phyloP scores from a whole-genome alignment of 768 basidiomycete species.

The Tulasnella sp. region DNA sequence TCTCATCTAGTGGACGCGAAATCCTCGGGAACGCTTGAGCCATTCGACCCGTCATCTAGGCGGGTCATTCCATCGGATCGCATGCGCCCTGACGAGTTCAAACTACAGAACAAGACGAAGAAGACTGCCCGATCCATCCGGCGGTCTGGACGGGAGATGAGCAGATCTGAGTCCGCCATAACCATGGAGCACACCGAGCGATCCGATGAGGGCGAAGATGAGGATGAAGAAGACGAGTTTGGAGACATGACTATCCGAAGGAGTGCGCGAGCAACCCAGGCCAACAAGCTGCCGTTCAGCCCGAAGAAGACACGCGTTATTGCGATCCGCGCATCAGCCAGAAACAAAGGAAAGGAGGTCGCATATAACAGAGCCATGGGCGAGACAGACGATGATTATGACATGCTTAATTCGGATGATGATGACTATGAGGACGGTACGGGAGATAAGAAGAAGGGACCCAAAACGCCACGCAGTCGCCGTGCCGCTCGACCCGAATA shows the following conservation, averaged over 20 bases:
- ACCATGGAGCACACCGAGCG: too few species aligned
- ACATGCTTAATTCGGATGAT: slow-evolving; percentile 30
- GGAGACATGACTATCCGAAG: slow-evolving; percentile 19
- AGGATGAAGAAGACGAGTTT: slow-evolving; percentile 22
- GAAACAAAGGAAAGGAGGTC: too few species aligned
- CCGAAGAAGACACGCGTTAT: slow-evolving; percentile 47
- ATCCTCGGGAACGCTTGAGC: slow-evolving; percentile 31
- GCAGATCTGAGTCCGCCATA: background rate
- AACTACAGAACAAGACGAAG: background rate
- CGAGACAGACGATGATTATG: slow-evolving; percentile 30
- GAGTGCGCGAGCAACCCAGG: slow-evolving; percentile 18
- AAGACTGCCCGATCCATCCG: background rate
- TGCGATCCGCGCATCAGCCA: background rate
- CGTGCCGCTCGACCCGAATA: slow-evolving; percentile 24
- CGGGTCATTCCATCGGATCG: slow-evolving; percentile 53
- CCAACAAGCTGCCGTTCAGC: slow-evolving; percentile 47
- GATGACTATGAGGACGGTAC: slow-evolving; percentile 25
- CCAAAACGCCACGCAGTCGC: slow-evolving; percentile 1
- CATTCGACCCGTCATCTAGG: slow-evolving; percentile 50
- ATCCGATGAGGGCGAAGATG: slow-evolving; percentile 14
- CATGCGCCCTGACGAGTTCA: slow-evolving; percentile 24
- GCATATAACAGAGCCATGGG: slow-evolving; percentile 16
- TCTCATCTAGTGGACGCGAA: slow-evolving; percentile 35
- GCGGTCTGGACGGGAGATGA: background rate
- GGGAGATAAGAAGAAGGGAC: background rate